Conservation (phyloP, 2,329 filamentous ascomycete genomes). For the Proliferodiscus dingleyae region DNA sequence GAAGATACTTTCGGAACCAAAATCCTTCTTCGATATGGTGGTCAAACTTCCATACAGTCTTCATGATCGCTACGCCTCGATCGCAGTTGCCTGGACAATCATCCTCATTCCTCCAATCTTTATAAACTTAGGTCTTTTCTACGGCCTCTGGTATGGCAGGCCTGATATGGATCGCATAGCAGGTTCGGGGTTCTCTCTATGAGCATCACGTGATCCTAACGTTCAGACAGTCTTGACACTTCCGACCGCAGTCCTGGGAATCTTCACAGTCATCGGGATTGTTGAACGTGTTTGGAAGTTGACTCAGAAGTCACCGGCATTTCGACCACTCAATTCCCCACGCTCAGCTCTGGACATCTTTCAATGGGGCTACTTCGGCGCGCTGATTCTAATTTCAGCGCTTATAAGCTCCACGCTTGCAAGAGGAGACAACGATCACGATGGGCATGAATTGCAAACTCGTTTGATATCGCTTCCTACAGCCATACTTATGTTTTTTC, state of each 20-base stretch:
- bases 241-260: constrained; percentile 19
- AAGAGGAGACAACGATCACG: constrained; percentile 15
- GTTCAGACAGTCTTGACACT: constrained; percentile 16
- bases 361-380: constrained; percentile 23
- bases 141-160: constrained; percentile 21
- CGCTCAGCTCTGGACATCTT: constrained; percentile 20
- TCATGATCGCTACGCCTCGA: constrained; percentile 18
- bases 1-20: too few relatives aligned
- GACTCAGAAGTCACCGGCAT: constrained; percentile 10
- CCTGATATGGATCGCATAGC: constrained; percentile 18
- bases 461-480: constrained; percentile 15
- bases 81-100: constrained; percentile 21
- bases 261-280: constrained; percentile 20
- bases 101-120: constrained; percentile 22
- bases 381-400: constrained; percentile 19
- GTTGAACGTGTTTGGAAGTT: constrained; percentile 20
- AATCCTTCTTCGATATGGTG: constrained; percentile 18
- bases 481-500: constrained; percentile 19
- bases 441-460: constrained; percentile 16
- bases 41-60: constrained; percentile 20
- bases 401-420: constrained; percentile 18
- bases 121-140: constrained; percentile 21
- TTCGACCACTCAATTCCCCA: constrained; percentile 12
- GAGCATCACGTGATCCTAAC: constrained; percentile 6
- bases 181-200: constrained; percentile 6